Evolutionary conservation across 2,329 filamentous ascomycete species (phyloP).

Genomic region (Apiospora rasikravindrae): DNA sequence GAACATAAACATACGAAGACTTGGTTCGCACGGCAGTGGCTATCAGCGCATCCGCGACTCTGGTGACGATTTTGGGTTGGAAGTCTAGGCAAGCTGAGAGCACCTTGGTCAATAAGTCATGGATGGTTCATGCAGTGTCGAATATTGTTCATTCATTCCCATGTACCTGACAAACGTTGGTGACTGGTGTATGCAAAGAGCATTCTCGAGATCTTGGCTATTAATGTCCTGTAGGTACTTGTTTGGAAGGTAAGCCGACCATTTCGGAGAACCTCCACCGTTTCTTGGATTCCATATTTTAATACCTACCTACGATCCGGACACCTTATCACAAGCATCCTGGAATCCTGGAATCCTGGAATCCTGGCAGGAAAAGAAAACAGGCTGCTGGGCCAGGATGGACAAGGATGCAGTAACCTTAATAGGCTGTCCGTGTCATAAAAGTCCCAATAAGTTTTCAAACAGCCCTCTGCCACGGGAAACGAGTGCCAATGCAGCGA

Average conservation of each 20-base stretch:
- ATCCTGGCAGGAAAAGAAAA: not conserved
- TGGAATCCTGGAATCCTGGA: slow-evolving; percentile 8
- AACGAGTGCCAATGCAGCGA: not conserved
- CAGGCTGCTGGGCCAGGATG: not conserved
- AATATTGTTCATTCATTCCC: not conserved
- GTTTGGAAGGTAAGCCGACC: not conserved
- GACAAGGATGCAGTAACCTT: slow-evolving; percentile 6
- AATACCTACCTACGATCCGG: not conserved
- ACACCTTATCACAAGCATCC: slow-evolving; percentile 12
- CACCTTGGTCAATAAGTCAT: not conserved
- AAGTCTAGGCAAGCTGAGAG: not conserved
- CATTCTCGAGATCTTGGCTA: not conserved
- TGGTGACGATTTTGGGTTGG: not conserved
- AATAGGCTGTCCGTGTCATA: slow-evolving; percentile 15
- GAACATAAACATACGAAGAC: not conserved
- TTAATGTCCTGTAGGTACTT: too few relatives aligned
- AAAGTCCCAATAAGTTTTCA: slow-evolving; percentile 6
- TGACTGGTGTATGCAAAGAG: not conserved
- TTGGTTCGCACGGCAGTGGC: not conserved
- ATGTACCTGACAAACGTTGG: not conserved
- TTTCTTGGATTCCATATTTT: not conserved
- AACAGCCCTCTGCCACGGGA: not conserved
- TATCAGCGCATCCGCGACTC: not conserved
- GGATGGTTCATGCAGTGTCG: not conserved
- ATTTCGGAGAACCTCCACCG: not conserved